Evolutionary conservation across 2,329 filamentous ascomycete genomes (phyloP), one percentile per base, ranked within the genome.

Genomic region (Ilyonectria destructans): DNA sequence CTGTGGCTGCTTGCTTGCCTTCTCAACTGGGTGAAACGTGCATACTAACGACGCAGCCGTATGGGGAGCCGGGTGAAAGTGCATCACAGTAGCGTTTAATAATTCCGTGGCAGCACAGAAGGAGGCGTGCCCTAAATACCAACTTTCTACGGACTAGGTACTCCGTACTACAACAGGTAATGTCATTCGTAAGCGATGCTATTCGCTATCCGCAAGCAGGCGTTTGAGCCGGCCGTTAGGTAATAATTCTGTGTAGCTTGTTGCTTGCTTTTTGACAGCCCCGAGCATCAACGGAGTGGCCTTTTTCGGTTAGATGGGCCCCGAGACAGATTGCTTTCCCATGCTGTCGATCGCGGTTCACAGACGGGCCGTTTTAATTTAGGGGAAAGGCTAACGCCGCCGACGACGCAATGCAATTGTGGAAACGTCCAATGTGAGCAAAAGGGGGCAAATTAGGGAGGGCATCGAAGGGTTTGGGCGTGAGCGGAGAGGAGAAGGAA

Each of bases 21-120:
- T 58, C 62, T 68, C 31, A 67, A 68, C 49, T 51, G 33, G 56
- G 70, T 71, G 62, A 69, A 72, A 75, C 69, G 72, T 72, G 67
- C 72, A 75, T 75, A 33, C 58, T 35, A 33, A 31, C 55, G 43
- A 58, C 58, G 63, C 66, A 72, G 65, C 64, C 61, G 70, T 62
- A 62, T 62, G 52, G 52, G 48, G 40, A 49, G 48, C 19, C 45
- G 26, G 49, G 21, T 21, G 12, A 48, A 3, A 48, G 13, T 48
- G 43, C 31, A 33, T 33, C 9, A 12, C 31, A 33, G 31, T 33
- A 33, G 31, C 31, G 31, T 33, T 33, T 33, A 33, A 35, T 40
- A 65, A 15, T 59, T 65, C 51, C 29, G 29, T 17, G 40, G 31
- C 40, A 33, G 29, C 45, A 51, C 51, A 62, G 40, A 46, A 48